Evolutionary conservation across 2,329 filamentous ascomycete genomes (phyloP).

Genomic region (Emericellopsis atlantica): DNA sequence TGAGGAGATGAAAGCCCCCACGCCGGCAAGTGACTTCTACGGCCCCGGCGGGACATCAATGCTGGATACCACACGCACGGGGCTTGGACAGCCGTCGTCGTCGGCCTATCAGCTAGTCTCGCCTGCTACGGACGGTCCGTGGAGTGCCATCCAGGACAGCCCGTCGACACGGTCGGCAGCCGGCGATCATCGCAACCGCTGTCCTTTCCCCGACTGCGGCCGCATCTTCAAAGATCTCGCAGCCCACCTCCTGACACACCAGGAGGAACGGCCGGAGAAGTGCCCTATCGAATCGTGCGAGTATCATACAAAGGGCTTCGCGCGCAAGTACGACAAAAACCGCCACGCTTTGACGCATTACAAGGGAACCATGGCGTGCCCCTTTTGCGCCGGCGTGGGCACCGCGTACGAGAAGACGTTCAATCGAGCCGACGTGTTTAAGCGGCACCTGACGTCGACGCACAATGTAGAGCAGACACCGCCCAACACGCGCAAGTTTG

Average conservation of each 20-base stretch:
- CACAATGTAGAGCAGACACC: slow-evolving; percentile 92
- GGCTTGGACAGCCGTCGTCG: neutral
- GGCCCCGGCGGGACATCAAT: slow-evolving; percentile 1
- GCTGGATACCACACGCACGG: neutral
- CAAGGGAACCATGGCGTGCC: slow-evolving; percentile 95
- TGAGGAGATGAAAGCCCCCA: slow-evolving; percentile 18
- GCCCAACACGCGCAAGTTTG: slow-evolving; percentile 74
- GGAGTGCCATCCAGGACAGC: neutral
- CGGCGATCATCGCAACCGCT: slow-evolving; percentile 31
- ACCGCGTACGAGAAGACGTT: slow-evolving; percentile 89
- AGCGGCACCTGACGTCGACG: slow-evolving; percentile 83
- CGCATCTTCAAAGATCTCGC: slow-evolving; percentile 53
- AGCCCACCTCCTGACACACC: slow-evolving; percentile 93
- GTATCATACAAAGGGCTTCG: slow-evolving; percentile 89
- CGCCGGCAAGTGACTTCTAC: neutral
- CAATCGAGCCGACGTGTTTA: slow-evolving; percentile 94
- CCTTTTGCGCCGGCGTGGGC: slow-evolving; percentile 83
- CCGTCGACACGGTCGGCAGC: slow-evolving; percentile 1
- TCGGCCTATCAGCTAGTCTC: slow-evolving; percentile 3
- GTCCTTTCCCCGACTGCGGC: slow-evolving; percentile 45
- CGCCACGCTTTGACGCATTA: slow-evolving; percentile 93
- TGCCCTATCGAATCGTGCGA: slow-evolving; percentile 90
- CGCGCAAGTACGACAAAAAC: slow-evolving; percentile 96
- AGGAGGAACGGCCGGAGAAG: slow-evolving; percentile 87
- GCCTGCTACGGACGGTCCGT: slow-evolving; percentile 1